Evolutionary conservation across 805 yeast species (phyloP), one percentile per base, ranked within the genome.

Genomic region (Komagataella kurtzmanii): DNA sequence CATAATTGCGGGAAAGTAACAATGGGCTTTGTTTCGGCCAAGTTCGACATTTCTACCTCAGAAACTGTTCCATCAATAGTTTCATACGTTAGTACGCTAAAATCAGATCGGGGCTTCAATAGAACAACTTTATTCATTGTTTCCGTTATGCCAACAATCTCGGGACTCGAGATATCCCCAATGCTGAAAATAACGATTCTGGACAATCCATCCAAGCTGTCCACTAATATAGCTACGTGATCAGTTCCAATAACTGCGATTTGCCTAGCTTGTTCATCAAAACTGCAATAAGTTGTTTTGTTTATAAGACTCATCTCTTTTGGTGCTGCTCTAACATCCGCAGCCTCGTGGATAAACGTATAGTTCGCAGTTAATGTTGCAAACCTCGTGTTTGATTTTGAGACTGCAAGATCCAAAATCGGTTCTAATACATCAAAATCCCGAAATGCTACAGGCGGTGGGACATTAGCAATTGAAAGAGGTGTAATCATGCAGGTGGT

Each of bases 401-500:
- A 77, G 3, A 81, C 77, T 0, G 95, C 85, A 46, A 79, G 76
- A 59, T 85, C 88, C 18, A 73, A 63, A 6, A 88, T 79, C 52
- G 78, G 78, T 1, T 69, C 71, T 7, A 71, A 72, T 10, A 80
- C 68, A 7, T 74, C 77, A 50, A 88, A 65, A 49, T 81, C 86
- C 53, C 95, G 75, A 61, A 75, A 83, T 21, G 87, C 76, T 62
- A 88, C 80, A 46, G 99, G 99, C 0, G 99, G 99, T 3, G 99
- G 99, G 8, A 88, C 91, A 62, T 83, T 88, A 1, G 96, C 96
- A 30, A 82, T 62, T 1, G 85, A 75, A 44, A 93, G 71, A 0
- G 98, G 97, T 0, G 99, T 91, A 19, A 89, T 67, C 57, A 80
- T 78, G 12, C 83, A 77, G 10, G 75, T 72, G 1, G 65, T 58